These are phyloP conservation scores for Ziziphus jujuba DNA, from an alignment of 306 rosid genomes.

Conservation along the genomic window DNA sequence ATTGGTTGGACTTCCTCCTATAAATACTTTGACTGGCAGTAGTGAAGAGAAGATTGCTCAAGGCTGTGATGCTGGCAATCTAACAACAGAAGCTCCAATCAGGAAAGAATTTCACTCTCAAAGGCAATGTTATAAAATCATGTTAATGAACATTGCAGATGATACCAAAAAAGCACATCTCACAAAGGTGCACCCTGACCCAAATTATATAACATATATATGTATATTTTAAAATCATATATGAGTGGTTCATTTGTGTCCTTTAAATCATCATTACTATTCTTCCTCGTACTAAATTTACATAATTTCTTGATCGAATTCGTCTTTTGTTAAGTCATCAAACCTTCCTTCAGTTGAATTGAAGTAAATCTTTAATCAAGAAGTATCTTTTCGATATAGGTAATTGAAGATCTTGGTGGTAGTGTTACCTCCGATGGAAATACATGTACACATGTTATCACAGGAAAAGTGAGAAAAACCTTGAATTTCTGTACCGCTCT, in stretches of 20 bases:
- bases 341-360: neutral
- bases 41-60: constrained; percentile 24
- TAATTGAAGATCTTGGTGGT: constrained; percentile 81
- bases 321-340: too few relatives aligned
- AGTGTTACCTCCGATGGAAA: constrained; percentile 60
- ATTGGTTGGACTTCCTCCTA: constrained; percentile 30
- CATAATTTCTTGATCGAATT: too few relatives aligned
- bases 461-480: constrained; percentile 86
- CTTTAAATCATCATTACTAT: too few relatives aligned
- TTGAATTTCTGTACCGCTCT: constrained; percentile 86
- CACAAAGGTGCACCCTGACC: constrained; percentile 53
- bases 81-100: constrained; percentile 36
- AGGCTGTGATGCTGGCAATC: constrained; percentile 27
- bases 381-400: constrained; percentile 41
- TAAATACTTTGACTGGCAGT: constrained; percentile 28
- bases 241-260: too few relatives aligned
- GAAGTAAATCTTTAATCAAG: neutral
- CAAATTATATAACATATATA: too few relatives aligned
- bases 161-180: constrained; percentile 64
- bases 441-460: constrained; percentile 71
- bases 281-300: too few relatives aligned
- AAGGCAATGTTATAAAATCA: constrained; percentile 51
- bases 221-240: too few relatives aligned
- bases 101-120: constrained; percentile 37
- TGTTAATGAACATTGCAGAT: constrained; percentile 92